Evolutionary conservation across 2,329 filamentous ascomycete species (phyloP), one percentile per base, ranked within the genome.

Genomic region (Didymella pomorum): DNA sequence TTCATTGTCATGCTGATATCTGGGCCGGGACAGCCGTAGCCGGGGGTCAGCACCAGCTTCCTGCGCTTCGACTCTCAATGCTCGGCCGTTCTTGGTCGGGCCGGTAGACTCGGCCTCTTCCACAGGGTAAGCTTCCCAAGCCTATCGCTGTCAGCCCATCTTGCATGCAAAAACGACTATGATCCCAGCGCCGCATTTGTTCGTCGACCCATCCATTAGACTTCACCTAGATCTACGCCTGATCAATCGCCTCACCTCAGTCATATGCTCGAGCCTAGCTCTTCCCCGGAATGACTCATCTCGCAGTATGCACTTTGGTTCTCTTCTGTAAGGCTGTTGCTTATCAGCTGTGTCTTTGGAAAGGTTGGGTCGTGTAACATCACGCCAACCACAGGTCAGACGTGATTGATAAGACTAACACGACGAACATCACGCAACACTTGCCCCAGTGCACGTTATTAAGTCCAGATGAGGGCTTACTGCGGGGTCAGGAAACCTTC

Each of bases 331-430:
- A 41, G 35, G 25, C 23, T 29, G 21, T 41, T 37, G 25, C 42
- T 46, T 52, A 42, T 57, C 54, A 42, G 20, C 33, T 33, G 10
- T 31, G 25, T 28, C 12, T 26, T 14, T 33, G 26, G 43, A 25
- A 25, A 7, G 23, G 31, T 35, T 37, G 12, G 21, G 45, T 48
- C 42, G 52, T 61, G 55, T 25, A 42, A 56, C 52, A 49, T 47
- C 50, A 28, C 31, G 25, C 46, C 18, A 43, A 18, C 39, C 37
- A 43, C 37, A 45, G 14, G 39, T 41, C 50, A 12, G 58, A 35
- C 37, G 23, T 45, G 48, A 57, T 45, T 62, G 63, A 66, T 62
- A 62, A 65, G 59, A 56, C 59, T 60, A 55, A 33, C 23, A 55
- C 52, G 47, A 52, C 48, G 66, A 53, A 55, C 31, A 61, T 56